These are phyloP conservation scores for Yamadazyma sp. DNA, from an alignment of 805 yeast species.

Conservation along the genomic window DNA sequence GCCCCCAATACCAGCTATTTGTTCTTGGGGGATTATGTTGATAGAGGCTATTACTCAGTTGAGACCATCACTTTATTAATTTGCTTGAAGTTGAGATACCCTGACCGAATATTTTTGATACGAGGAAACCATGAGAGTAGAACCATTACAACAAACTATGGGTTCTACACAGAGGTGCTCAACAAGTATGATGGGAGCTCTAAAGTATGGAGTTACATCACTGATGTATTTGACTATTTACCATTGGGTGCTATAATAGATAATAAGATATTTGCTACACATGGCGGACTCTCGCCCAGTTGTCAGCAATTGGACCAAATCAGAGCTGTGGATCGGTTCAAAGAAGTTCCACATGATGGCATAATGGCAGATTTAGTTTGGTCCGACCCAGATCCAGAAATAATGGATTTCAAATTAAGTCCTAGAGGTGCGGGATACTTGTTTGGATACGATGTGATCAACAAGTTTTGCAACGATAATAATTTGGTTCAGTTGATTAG, in stretches of 20 bases:
- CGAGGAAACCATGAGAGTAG: constrained; percentile 97
- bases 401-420: constrained; percentile 75
- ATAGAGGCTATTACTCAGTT: constrained; percentile 88
- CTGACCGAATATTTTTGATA: constrained; percentile 74
- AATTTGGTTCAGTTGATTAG: constrained; percentile 77
- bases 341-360: constrained; percentile 98
- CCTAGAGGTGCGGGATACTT: constrained; percentile 99
- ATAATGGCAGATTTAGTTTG: constrained; percentile 99
- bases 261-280: constrained; percentile 87
- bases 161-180: constrained; percentile 92
- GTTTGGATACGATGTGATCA: constrained; percentile 88
- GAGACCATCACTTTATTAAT: constrained; percentile 87
- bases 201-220: constrained; percentile 83
- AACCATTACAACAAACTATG: constrained; percentile 95
- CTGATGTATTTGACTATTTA: constrained; percentile 89
- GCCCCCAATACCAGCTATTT: constrained; percentile 93
- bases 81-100: constrained; percentile 83
- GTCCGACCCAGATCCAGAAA: constrained; percentile 94
- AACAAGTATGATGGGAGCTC: constrained; percentile 75
- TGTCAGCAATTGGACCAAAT: constrained; percentile 94
- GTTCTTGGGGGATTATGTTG: constrained; percentile 95
- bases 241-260: constrained; percentile 89
- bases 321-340: constrained; percentile 82
- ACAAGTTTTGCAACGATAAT: constrained; percentile 78
- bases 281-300: constrained; percentile 95